These are phyloP conservation scores for Erucastrum elatum DNA, from an alignment of 345 rosid species.

Conservation along the genomic window DNA sequence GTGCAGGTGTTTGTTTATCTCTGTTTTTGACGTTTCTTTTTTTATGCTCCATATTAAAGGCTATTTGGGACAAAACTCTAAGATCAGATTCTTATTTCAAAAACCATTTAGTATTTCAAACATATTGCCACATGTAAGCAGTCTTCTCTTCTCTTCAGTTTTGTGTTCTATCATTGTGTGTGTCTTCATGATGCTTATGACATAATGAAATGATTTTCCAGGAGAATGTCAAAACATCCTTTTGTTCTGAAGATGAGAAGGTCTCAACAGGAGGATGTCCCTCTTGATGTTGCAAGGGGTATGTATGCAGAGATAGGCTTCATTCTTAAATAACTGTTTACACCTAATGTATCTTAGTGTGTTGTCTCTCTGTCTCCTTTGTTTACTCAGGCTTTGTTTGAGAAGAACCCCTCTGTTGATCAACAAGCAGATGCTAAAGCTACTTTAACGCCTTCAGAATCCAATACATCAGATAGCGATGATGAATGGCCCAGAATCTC, in stretches of 20 bases:
- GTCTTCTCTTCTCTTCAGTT: neutral
- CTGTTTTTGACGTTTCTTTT: neutral
- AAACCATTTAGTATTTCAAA: constrained; percentile 76
- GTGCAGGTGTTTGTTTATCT: neutral
- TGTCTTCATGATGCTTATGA: neutral
- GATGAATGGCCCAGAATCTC: constrained; percentile 74
- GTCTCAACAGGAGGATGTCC: constrained; percentile 59
- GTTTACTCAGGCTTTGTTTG: constrained; percentile 61
- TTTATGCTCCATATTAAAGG: constrained; percentile 44
- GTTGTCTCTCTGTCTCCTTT: constrained; percentile 11
- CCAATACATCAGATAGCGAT: constrained; percentile 44
- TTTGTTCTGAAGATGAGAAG: constrained; percentile 55
- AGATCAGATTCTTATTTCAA: constrained; percentile 84
- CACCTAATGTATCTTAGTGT: neutral
- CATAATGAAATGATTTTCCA: constrained; percentile 36
- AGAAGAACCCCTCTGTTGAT: constrained; percentile 71
- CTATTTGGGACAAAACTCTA: constrained; percentile 79
- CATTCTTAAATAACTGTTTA: constrained; percentile 7
- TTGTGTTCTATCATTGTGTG: neutral
- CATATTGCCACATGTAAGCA: constrained; percentile 71
- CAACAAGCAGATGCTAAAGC: constrained; percentile 62
- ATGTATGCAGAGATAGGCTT: constrained; percentile 12
- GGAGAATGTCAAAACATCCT: constrained; percentile 67
- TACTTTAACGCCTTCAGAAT: constrained; percentile 7
- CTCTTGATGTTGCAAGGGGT: constrained; percentile 78